phyloP scores from a whole-genome alignment of 2,329 filamentous ascomycete genomes.

The Chaetomium sp. region DNA sequence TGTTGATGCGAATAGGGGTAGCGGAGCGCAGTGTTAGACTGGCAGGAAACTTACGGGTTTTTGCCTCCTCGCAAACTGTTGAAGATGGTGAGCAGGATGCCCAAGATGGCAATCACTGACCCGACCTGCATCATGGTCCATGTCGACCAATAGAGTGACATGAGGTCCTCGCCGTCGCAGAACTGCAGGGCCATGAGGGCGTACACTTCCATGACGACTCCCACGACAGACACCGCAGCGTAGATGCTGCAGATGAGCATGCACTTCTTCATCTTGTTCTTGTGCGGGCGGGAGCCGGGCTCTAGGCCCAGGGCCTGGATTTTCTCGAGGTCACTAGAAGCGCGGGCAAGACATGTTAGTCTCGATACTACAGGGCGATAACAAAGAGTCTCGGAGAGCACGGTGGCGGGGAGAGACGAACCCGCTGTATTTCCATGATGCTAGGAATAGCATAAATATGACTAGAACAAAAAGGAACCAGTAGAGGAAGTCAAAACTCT shows the following conservation, averaged over 20 bases:
- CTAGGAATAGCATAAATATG: conserved; percentile 43
- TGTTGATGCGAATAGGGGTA: not conserved
- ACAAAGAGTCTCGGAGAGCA: not conserved
- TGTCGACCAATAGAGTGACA: conserved; percentile 62
- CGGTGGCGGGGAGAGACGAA: conserved; percentile 27
- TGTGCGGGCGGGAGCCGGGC: conserved; percentile 40
- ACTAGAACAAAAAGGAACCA: conserved; percentile 46
- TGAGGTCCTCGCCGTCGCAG: conserved; percentile 62
- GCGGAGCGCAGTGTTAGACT: no score
- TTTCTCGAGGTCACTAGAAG: conserved; percentile 41
- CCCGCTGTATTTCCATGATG: conserved; percentile 44
- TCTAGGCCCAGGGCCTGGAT: conserved; percentile 21
- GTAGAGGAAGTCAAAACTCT: conserved; percentile 45
- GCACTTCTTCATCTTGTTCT: conserved; percentile 44
- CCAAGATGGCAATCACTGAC: conserved; percentile 59
- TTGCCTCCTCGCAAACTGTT: conserved; percentile 53
- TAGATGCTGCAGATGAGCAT: conserved; percentile 50
- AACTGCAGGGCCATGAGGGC: conserved; percentile 58
- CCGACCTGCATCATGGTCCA: conserved; percentile 64
- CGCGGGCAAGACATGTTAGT: conserved; percentile 5
- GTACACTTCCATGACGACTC: conserved; percentile 58
- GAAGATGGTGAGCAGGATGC: conserved; percentile 56
- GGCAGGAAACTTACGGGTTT: conserved; percentile 51
- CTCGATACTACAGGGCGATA: not conserved
- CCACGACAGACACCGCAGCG: conserved; percentile 47